phyloP scores from a whole-genome alignment of 257 asterid genomes.

The Capsicum rhomboideum region DNA sequence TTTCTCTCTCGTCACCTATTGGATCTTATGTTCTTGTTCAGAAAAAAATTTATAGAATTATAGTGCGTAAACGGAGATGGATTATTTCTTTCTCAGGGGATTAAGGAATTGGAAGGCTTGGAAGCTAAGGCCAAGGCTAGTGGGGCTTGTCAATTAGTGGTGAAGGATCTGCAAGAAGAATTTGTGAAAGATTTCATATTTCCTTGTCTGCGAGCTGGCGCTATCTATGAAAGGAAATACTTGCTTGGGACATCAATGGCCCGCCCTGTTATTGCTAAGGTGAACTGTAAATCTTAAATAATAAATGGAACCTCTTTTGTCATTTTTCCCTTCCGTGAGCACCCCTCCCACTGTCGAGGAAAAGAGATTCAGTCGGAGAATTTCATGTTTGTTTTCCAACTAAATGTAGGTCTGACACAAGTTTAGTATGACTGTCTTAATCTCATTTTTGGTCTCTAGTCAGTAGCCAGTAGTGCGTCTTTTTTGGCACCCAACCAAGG shows the following conservation, averaged over 20 bases:
- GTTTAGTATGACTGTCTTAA: background rate
- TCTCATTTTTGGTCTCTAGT: background rate
- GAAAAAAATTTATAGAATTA: background rate
- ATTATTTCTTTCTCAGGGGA: conserved; percentile 40
- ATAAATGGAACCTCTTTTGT: background rate
- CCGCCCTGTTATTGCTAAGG: conserved; percentile 98
- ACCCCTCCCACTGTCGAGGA: background rate
- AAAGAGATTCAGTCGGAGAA: background rate
- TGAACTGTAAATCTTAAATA: conserved; percentile 12
- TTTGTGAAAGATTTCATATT: conserved; percentile 82
- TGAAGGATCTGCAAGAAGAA: conserved; percentile 93
- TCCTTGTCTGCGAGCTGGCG: conserved; percentile 96
- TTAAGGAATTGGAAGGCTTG: conserved; percentile 88
- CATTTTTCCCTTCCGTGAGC: background rate
- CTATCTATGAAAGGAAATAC: conserved; percentile 88
- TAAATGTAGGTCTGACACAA: background rate
- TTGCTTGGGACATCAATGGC: conserved; percentile 98
- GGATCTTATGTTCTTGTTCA: background rate
- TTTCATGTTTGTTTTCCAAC: background rate
- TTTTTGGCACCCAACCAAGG: background rate
- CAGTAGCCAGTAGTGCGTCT: too few species aligned
- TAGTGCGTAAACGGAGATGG: background rate
- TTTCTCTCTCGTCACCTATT: background rate
- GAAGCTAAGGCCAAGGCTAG: conserved; percentile 94
- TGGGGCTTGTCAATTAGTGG: conserved; percentile 93